Evolutionary conservation across 2,329 filamentous ascomycete genomes (phyloP), one percentile per base, ranked within the genome.

Genomic region (Fusarium incarnatum): DNA sequence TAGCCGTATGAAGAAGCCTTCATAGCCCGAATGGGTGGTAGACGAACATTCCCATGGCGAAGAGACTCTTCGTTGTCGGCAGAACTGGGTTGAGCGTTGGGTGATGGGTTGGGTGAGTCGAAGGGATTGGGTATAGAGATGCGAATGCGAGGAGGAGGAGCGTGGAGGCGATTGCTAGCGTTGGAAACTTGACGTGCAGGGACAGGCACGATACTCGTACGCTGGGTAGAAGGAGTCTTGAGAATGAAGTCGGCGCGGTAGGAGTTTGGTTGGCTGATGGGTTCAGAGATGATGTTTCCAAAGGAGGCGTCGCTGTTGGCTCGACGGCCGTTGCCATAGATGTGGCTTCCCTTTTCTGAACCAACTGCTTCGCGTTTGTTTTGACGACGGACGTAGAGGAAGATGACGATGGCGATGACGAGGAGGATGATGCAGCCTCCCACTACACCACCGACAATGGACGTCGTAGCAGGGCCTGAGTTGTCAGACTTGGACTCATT

Each of bases 181-280:
- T 58, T 56, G 22, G 64, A 67, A 34, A 54, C 23, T 53, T 73
- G 45, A 15, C 60, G 50, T 46, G 55, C 41, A 54, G 63, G 60
- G 16, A 56, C 42, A 56, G 61, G 63, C 15, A 61, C 30, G 16
- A 66, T 54, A 40, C 64, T 60, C 28, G 68, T 64, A 55, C 60
- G 52, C 50, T 55, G 52, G 37, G 67, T 56, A 27, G 69, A 70
- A 44, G 76, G 68, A 9, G 69, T 73, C 56, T 82, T 82, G 73
- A 83, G 84, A 42, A 85, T 83, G 71, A 89, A 89, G 73, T 89
- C 87, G 40, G 82, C 83, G 55, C 86, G 83, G 63, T 84, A 79
- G 40, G 77, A 77, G 71, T 81, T 78, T 23, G 78, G 73, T 57
- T 80, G 76, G 48, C 86, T 79, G 60, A 90, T 83, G 63, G 90